Base-by-base conservation (phyloP, 75 land plant genomes). In the Isoetes taiwanensis region DNA sequence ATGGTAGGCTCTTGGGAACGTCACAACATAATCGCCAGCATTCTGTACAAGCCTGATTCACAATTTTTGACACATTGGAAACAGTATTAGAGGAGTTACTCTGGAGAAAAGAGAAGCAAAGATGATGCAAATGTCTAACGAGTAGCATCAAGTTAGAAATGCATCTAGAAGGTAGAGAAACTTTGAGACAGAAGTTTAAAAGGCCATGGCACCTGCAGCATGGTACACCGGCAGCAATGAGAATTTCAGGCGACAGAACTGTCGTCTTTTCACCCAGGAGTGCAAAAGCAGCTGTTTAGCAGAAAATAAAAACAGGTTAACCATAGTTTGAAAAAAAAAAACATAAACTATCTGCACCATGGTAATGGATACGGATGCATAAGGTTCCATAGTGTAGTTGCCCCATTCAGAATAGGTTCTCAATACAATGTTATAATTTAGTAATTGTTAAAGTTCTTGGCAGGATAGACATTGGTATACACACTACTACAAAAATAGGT, bases 141-240 rank as follows among this genome's bases (percentile, higher is more conserved):
- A 4, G 12, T 41, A 10, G 9, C 39, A 10, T 10, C 9, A 10
- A 37, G 12, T 10, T 37, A 14, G 12, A 10, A 10, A 10, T 19
- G 17, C 65, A 10, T 20, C 32, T 30, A 20, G 1, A 6, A 62
- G 32, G 23, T 26, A 35, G 19, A 33, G 48, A 34, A 6, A 23
- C 4, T 1, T 30, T 56, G 17, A 4, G 50, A 59, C n/a, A n/a
- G n/a, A n/a, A n/a, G n/a, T n/a, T n/a, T n/a, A n/a, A n/a, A n/a
- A n/a, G n/a, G n/a, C n/a, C n/a, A n/a, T n/a, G 28, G 24, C 34
- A 94, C 99, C 99, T 94, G 99, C 99, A 94, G 68, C 99, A 94
- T 40, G 99, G 96, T 43, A 94, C 77, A 65, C 96, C 96, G 27
- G 82, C 86, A 29, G 66, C 70, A 24, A 82, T 34, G 61, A 94